These are phyloP conservation scores for Tolypocladium tropicale DNA, from an alignment of 2,329 filamentous ascomycete species.

Conservation along the genomic window DNA sequence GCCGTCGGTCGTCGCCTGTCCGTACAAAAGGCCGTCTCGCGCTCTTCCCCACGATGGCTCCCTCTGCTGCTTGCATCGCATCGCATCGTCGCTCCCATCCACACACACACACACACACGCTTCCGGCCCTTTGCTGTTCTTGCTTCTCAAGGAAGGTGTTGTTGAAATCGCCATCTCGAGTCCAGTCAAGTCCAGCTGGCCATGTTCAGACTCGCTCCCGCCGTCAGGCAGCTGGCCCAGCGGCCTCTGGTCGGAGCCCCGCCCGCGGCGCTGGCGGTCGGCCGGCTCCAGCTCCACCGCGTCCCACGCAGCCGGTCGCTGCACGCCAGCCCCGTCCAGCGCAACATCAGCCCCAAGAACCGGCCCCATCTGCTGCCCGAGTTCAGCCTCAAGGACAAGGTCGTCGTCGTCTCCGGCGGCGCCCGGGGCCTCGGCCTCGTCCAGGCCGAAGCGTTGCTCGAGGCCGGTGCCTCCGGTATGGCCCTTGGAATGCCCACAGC, in stretches of 20 bases:
- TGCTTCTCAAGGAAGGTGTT: background rate
- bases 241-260: conserved; percentile 6
- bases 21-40: conserved; percentile 1
- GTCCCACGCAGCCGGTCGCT: conserved; percentile 7
- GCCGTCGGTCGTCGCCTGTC: no score
- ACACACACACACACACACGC: no score
- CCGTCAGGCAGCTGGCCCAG: conserved; percentile 10
- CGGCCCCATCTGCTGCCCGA: conserved; percentile 46
- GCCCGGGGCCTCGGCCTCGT: conserved; percentile 69
- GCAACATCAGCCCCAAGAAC: conserved; percentile 9
- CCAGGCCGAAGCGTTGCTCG: conserved; percentile 67
- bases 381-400: conserved; percentile 64
- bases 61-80: background rate
- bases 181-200: background rate
- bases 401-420: conserved; percentile 67
- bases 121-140: background rate
- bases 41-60: background rate
- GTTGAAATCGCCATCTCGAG: background rate
- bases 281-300: conserved; percentile 4
- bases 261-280: conserved; percentile 2
- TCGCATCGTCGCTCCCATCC: background rate
- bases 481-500: background rate
- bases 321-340: conserved; percentile 10
- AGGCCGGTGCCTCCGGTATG: conserved; percentile 62
- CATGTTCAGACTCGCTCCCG: conserved; percentile 17